Conservation (phyloP, 495 filamentous ascomycete genomes). For the Hypoxylon lienhwacheense region DNA sequence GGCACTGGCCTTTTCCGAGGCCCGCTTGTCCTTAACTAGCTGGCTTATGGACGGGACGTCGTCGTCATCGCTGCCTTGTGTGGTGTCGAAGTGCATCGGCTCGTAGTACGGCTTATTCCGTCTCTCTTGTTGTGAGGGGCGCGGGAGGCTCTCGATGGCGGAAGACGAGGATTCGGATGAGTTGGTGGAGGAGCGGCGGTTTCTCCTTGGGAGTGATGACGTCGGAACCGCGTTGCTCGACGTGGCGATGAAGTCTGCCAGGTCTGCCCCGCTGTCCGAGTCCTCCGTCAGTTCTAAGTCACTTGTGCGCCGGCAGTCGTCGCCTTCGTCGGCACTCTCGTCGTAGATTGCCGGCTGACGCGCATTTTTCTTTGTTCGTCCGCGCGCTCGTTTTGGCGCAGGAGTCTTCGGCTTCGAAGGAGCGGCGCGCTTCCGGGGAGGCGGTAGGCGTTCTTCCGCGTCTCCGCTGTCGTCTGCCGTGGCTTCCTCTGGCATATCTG, state of each 20-base stretch:
- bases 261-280: constrained; percentile 50
- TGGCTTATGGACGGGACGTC: constrained; percentile 44
- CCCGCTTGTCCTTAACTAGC: constrained; percentile 27
- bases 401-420: constrained; percentile 17
- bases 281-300: constrained; percentile 50
- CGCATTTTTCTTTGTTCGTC: constrained; percentile 17
- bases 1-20: constrained; percentile 1
- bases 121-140: background rate
- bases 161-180: no score
- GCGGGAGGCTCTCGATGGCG: constrained; percentile 15
- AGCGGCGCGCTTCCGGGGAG: constrained; percentile 20
- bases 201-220: constrained; percentile 21
- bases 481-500: constrained; percentile 7
- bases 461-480: constrained; percentile 20
- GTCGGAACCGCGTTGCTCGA: constrained; percentile 40
- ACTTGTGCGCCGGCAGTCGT: constrained; percentile 53
- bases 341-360: constrained; percentile 29
- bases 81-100: constrained; percentile 36
- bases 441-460: constrained; percentile 21
- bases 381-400: constrained; percentile 13
- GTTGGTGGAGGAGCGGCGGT: constrained; percentile 38
- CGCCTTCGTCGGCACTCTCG: constrained; percentile 48
- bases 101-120: constrained; percentile 37
- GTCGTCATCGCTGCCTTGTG: constrained; percentile 43
- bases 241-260: constrained; percentile 47